Conservation (phyloP, 805 yeast species). For the Barnettozyma botsteinii region DNA sequence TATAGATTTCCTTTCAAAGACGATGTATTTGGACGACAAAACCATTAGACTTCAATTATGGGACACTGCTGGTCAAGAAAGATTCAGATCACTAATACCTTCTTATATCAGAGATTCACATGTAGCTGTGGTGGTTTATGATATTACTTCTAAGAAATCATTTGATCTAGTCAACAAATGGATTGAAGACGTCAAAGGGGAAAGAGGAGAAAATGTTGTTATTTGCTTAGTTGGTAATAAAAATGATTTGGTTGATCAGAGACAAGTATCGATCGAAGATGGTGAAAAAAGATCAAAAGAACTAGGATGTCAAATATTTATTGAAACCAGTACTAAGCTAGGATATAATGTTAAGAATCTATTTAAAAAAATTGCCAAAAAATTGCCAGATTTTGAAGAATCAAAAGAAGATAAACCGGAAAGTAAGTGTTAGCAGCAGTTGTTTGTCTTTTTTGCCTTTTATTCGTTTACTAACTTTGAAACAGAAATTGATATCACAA, state of each 20-base stretch:
- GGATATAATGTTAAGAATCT: constrained; percentile 89
- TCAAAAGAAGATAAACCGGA: constrained; percentile 22
- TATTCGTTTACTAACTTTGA: constrained; percentile 12
- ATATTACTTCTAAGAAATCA: constrained; percentile 79
- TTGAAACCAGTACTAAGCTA: constrained; percentile 92
- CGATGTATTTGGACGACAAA: constrained; percentile 93
- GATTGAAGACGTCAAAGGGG: constrained; percentile 92
- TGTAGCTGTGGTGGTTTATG: constrained; percentile 96
- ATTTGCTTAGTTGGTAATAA: constrained; percentile 91
- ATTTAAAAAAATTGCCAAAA: constrained; percentile 86
- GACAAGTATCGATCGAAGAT: constrained; percentile 79
- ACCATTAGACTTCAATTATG: constrained; percentile 92
- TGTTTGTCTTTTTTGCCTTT: too few species aligned
- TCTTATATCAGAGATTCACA: constrained; percentile 93
- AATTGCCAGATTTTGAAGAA: constrained; percentile 75
- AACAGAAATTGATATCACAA: constrained; percentile 23
- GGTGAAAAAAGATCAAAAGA: constrained; percentile 72
- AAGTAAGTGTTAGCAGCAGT: constrained; percentile 5
- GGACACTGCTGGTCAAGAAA: constrained; percentile 98
- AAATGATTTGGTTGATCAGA: constrained; percentile 69
- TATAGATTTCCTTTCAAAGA: constrained; percentile 88
- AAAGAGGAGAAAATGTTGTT: constrained; percentile 86
- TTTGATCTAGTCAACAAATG: constrained; percentile 83
- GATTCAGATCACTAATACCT: constrained; percentile 92
- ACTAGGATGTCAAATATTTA: constrained; percentile 70